Conservation (phyloP, 805 yeast species). For the Yarrowia sp. region DNA sequence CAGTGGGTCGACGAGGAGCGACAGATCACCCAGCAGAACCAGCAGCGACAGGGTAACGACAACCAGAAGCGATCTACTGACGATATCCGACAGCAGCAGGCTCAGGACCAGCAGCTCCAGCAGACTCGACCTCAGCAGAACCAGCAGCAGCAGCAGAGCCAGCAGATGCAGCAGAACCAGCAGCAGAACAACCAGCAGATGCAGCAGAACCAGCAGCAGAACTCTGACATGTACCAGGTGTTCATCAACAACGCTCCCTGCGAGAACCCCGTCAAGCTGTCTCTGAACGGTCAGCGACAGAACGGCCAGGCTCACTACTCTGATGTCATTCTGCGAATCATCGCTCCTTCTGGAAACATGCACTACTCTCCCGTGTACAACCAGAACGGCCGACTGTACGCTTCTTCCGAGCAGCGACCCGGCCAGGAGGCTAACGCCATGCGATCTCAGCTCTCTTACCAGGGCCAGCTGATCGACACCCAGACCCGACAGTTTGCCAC, state of each 20-base stretch:
- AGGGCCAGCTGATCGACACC: slow-evolving; percentile 8
- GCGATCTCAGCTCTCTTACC: slow-evolving; percentile 7
- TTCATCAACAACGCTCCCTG: slow-evolving; percentile 6
- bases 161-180: background rate
- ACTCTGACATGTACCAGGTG: slow-evolving; percentile 7
- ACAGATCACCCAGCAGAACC: slow-evolving; percentile 8
- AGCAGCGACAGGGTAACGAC: slow-evolving; percentile 26
- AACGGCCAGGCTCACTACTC: slow-evolving; percentile 2
- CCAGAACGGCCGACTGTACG: slow-evolving; percentile 11
- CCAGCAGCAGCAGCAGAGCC: background rate
- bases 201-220: background rate
- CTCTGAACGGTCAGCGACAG: slow-evolving; percentile 12
- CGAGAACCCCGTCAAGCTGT: slow-evolving; percentile 11
- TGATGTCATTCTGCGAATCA: background rate
- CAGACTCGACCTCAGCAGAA: background rate
- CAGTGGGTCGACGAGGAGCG: slow-evolving; percentile 6
- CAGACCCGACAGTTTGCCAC: slow-evolving; percentile 7
- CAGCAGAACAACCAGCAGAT: slow-evolving; percentile 1
- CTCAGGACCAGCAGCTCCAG: background rate
- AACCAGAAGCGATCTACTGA: background rate
- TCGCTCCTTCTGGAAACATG: background rate
- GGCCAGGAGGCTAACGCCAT: slow-evolving; percentile 5
- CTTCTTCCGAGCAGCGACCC: slow-evolving; percentile 2
- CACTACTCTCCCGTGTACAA: slow-evolving; percentile 5
- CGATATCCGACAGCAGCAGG: slow-evolving; percentile 13